phyloP scores from a whole-genome alignment of 768 basidiomycete species.

The Arthromyces matolae region DNA sequence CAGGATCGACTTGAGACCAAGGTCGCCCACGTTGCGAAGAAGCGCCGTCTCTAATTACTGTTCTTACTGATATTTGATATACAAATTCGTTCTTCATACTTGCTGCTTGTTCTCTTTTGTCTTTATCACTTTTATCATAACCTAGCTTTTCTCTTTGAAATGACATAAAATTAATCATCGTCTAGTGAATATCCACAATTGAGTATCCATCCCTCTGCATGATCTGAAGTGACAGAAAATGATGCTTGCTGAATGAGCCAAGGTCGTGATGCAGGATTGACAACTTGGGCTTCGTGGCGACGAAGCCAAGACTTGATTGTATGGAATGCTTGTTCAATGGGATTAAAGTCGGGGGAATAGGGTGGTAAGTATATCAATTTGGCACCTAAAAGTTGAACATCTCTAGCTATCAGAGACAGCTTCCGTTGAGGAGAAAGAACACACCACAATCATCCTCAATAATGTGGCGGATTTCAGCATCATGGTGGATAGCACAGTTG shows the following conservation, averaged over 20 bases:
- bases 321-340: constrained; percentile 32
- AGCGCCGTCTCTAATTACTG: background rate
- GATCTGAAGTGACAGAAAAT: constrained; percentile 12
- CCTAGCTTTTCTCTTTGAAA: too few species aligned
- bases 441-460: constrained; percentile 25
- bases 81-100: too few species aligned
- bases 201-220: constrained; percentile 18
- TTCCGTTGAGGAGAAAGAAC: constrained; percentile 1
- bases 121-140: too few species aligned
- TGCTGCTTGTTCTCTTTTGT: too few species aligned
- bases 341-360: constrained; percentile 18
- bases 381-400: constrained; percentile 11
- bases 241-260: constrained; percentile 20
- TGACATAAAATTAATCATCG: background rate
- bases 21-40: background rate
- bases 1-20: constrained; percentile 8
- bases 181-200: constrained; percentile 20
- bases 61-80: background rate
- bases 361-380: constrained; percentile 15
- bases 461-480: constrained; percentile 30
- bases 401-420: background rate
- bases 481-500: constrained; percentile 40
- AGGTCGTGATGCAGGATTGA: constrained; percentile 6
- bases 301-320: constrained; percentile 29
- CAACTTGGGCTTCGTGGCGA: constrained; percentile 16